Evolutionary conservation across 371 early-diverging fungal species (phyloP), one percentile per base, ranked within the genome.

Genomic region (Sporodiniella umbellata): DNA sequence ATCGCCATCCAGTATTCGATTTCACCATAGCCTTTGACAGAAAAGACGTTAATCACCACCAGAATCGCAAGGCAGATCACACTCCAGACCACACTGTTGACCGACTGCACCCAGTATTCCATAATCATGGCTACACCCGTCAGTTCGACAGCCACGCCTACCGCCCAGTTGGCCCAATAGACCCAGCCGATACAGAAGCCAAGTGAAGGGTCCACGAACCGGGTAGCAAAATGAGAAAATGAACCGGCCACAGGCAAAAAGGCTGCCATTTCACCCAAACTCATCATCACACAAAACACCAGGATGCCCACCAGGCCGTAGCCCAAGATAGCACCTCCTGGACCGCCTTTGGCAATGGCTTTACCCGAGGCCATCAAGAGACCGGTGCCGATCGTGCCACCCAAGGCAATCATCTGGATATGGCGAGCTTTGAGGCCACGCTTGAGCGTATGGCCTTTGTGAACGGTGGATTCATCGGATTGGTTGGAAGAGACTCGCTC

Each of bases 211-310:
- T 93, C 93, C 23, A 88, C 83, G 42, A 92, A 95, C 17, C 93
- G 87, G 8, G 79, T 75, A 18, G 89, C 93, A 70, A 87, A 90
- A 37, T 86, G 84, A 59, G 86, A 83, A 75, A 95, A 92, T 6
- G 87, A 81, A 19, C 93, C 95, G 6, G 90, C 72, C 4, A 90
- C 85, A 8, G 95, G 95, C 39, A 92, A 83, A 46, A 80, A 73
- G 0, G 94, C 87, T 6, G 89, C 81, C 90, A 95, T 89, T 57
- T 93, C 94, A 53, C 92, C 94, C 42, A 94, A 76, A 30, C 88
- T 84, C 56, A 87, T 86, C 77, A 89, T 84, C 42, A 91, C 82
- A 51, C 83, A 88, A 49, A 81, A 93, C 4, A 95, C 90, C 75
- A 91, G 78, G n/a, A 84, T 58, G 47, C 92, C 92, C n/a, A 88